Evolutionary conservation across 177 flowering plant genomes (phyloP).

Genomic region (Vitis hybrid): DNA sequence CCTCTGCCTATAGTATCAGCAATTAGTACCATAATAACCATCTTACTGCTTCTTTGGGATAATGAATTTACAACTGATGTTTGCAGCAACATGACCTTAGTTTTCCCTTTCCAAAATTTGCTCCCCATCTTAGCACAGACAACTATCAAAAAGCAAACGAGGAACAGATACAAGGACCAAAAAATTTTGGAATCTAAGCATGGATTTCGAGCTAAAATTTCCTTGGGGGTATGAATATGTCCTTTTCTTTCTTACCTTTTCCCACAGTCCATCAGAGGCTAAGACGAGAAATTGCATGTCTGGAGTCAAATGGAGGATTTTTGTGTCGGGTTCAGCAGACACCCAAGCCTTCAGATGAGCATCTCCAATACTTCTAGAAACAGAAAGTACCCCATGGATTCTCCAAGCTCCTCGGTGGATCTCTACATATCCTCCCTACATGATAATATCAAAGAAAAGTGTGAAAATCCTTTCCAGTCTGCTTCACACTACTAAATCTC

Average conservation of each 20-base stretch:
- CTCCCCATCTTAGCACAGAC: neutral
- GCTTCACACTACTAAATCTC: neutral
- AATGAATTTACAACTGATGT: too few relatives aligned
- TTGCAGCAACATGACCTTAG: too few relatives aligned
- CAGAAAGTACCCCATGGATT: constrained; percentile 75
- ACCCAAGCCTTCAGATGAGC: constrained; percentile 86
- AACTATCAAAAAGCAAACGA: neutral
- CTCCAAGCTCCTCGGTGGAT: constrained; percentile 80
- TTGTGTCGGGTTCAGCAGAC: constrained; percentile 75
- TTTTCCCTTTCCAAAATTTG: neutral
- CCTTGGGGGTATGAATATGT: too few relatives aligned
- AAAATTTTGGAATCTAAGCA: neutral
- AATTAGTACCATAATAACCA: too few relatives aligned
- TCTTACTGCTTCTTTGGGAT: too few relatives aligned
- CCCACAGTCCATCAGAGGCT: constrained; percentile 94
- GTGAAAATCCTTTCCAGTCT: neutral
- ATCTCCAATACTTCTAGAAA: constrained; percentile 90
- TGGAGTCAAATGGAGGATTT: constrained; percentile 36
- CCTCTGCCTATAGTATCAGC: too few relatives aligned
- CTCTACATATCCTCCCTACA: constrained; percentile 84
- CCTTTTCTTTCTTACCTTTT: constrained; percentile 44
- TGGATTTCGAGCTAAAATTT: neutral
- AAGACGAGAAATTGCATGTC: constrained; percentile 75
- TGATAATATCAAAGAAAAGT: constrained; percentile 3
- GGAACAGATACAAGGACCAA: neutral